phyloP scores from a whole-genome alignment of 2,329 filamentous ascomycete genomes.

The Aspergillus clavatus region DNA sequence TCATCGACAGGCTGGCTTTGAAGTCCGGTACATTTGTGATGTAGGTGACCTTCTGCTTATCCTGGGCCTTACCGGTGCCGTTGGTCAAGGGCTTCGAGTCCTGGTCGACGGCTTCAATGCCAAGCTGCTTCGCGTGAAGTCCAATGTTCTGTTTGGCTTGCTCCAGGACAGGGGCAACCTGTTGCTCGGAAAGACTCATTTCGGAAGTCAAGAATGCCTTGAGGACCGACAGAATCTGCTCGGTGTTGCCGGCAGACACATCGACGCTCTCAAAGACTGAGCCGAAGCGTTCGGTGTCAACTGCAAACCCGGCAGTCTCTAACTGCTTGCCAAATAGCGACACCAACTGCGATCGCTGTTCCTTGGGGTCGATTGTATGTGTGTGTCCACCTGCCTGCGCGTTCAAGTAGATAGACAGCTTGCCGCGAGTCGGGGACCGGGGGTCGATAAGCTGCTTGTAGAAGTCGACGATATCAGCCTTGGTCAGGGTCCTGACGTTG shows the following conservation, averaged over 20 bases:
- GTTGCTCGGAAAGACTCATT: slow-evolving; percentile 46
- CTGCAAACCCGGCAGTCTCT: slow-evolving; percentile 42
- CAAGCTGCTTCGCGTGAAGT: slow-evolving; percentile 41
- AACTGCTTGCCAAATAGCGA: slow-evolving; percentile 45
- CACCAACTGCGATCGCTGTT: slow-evolving; percentile 44
- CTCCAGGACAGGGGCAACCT: slow-evolving; percentile 46
- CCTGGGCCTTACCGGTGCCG: slow-evolving; percentile 23
- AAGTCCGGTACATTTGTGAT: slow-evolving; percentile 77
- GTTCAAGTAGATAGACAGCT: slow-evolving; percentile 75
- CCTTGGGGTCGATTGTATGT: slow-evolving; percentile 26
- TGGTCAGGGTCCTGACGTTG: slow-evolving; percentile 68
- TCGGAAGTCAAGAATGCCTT: slow-evolving; percentile 48
- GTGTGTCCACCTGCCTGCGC: slow-evolving; percentile 59
- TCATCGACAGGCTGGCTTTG: slow-evolving; percentile 71
- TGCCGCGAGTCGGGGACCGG: slow-evolving; percentile 67
- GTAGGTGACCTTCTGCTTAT: slow-evolving; percentile 46
- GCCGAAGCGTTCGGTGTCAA: slow-evolving; percentile 41
- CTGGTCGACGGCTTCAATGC: slow-evolving; percentile 34
- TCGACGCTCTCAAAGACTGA: slow-evolving; percentile 44
- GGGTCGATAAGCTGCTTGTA: slow-evolving; percentile 73
- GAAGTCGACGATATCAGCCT: slow-evolving; percentile 74
- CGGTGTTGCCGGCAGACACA: slow-evolving; percentile 43
- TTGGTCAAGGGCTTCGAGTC: slow-evolving; percentile 20
- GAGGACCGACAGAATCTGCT: slow-evolving; percentile 49
- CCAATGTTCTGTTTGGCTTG: slow-evolving; percentile 48